Evolutionary conservation across 805 yeast species (phyloP).

Genomic region (Tetrapisispora iriomotensis): DNA sequence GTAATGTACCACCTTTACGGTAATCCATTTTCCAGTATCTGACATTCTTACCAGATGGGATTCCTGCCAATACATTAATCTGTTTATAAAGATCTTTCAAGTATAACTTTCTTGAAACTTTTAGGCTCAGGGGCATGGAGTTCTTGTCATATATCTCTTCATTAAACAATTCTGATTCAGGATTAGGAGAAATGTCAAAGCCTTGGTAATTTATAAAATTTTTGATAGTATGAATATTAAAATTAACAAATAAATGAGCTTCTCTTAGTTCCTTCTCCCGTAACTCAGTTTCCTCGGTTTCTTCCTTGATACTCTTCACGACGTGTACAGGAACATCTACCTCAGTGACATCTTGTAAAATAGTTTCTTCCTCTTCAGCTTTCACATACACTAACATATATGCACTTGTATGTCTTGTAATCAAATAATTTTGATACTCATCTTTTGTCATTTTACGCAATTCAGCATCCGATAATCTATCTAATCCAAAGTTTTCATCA

Average conservation of each 20-base stretch:
- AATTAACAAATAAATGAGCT: conserved; percentile 49
- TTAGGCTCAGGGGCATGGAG: conserved; percentile 39
- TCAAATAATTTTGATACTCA: conserved; percentile 52
- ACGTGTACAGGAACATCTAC: conserved; percentile 61
- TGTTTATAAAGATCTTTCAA: conserved; percentile 40
- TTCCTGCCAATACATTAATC: conserved; percentile 38
- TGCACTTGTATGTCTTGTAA: conserved; percentile 84
- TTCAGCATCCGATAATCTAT: conserved; percentile 40
- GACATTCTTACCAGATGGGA: conserved; percentile 31
- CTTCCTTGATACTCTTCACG: conserved; percentile 52
- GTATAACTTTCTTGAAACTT: conserved; percentile 47
- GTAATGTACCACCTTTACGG: conserved; percentile 60
- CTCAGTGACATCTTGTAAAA: conserved; percentile 49
- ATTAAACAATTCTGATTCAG: conserved; percentile 36
- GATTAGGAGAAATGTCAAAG: conserved; percentile 68
- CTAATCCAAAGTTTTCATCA: conserved; percentile 86
- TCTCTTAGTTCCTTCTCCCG: conserved; percentile 59
- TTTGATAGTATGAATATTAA: conserved; percentile 45
- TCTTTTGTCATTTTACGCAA: conserved; percentile 43
- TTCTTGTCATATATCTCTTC: conserved; percentile 38
- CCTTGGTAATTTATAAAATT: conserved; percentile 57
- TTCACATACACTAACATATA: conserved; percentile 93
- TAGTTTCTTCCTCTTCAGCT: conserved; percentile 43
- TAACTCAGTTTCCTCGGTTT: conserved; percentile 45
- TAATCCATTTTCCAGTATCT: conserved; percentile 57